Evolutionary conservation across 2,329 filamentous ascomycete species (phyloP).

Genomic region (Pseudodiploospora longispora): DNA sequence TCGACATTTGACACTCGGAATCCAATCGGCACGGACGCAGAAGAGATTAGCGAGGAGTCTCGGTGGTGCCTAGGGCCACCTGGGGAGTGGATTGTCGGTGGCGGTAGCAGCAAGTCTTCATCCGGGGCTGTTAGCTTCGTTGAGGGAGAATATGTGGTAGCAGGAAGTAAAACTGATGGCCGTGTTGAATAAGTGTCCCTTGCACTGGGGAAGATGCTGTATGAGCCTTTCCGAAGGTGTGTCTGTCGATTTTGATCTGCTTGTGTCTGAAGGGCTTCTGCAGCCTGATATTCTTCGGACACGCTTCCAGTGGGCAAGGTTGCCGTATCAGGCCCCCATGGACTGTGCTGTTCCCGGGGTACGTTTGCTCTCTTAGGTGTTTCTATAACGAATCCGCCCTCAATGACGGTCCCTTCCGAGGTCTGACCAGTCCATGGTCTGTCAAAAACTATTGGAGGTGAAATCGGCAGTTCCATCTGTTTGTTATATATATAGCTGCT

Average conservation of each 20-base stretch:
- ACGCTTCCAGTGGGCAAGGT: neutral
- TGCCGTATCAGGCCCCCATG: neutral
- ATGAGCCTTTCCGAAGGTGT: slow-evolving; percentile 11
- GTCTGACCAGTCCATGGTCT: too few relatives aligned
- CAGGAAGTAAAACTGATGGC: slow-evolving; percentile 32
- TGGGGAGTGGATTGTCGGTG: slow-evolving; percentile 31
- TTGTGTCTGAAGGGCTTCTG: neutral
- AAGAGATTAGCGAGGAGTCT: slow-evolving; percentile 55
- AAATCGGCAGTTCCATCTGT: slow-evolving; percentile 14
- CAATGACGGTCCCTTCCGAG: too few relatives aligned
- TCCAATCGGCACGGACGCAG: slow-evolving; percentile 64
- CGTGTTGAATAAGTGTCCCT: slow-evolving; percentile 6
- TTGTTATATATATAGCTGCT: slow-evolving; percentile 11
- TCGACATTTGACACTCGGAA: slow-evolving; percentile 55
- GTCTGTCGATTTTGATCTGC: neutral
- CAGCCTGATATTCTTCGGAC: neutral
- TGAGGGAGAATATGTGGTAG: slow-evolving; percentile 7
- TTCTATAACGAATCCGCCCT: too few relatives aligned
- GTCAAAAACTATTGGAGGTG: slow-evolving; percentile 1
- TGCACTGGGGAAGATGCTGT: slow-evolving; percentile 13
- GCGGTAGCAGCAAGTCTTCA: slow-evolving; percentile 27
- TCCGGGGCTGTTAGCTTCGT: slow-evolving; percentile 1
- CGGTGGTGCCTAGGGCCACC: slow-evolving; percentile 37
- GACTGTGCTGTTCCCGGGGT: too few relatives aligned
- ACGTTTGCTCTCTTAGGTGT: too few relatives aligned